Evolutionary conservation across 2,329 filamentous ascomycete species (phyloP).

Genomic region (Emericellopsis atlantica): DNA sequence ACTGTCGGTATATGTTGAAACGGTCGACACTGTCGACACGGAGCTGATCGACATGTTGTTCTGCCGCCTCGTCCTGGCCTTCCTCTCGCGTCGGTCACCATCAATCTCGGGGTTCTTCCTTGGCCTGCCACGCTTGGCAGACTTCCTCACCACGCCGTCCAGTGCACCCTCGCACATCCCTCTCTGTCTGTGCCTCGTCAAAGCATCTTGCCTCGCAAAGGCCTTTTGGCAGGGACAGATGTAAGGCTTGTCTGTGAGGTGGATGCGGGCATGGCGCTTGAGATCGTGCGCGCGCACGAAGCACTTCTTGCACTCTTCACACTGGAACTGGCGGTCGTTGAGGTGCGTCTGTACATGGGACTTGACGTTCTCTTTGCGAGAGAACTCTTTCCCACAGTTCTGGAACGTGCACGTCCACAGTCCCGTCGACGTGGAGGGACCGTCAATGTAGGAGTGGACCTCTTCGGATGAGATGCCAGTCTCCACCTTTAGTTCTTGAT

Average conservation of each 20-base stretch:
- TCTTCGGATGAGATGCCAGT: conserved; percentile 85
- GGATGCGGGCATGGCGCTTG: conserved; percentile 94
- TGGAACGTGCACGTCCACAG: conserved; percentile 71
- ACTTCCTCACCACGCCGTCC: conserved; percentile 56
- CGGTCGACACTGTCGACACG: conserved; percentile 39
- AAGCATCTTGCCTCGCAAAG: conserved; percentile 88
- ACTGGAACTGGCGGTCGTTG: conserved; percentile 89
- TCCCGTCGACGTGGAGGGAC: conserved; percentile 58
- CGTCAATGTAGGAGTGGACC: conserved; percentile 61
- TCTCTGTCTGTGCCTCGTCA: conserved; percentile 86
- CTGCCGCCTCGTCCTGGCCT: conserved; percentile 37
- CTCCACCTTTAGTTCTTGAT: conserved; percentile 36
- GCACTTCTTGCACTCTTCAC: conserved; percentile 85
- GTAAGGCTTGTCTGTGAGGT: conserved; percentile 91
- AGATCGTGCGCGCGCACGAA: conserved; percentile 96
- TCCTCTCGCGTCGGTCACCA: conserved; percentile 20
- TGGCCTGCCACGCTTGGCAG: conserved; percentile 50
- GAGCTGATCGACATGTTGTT: conserved; percentile 40
- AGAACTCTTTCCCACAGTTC: conserved; percentile 79
- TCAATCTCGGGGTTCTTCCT: conserved; percentile 49
- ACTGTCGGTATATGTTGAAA: conserved; percentile 44
- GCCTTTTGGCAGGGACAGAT: conserved; percentile 88
- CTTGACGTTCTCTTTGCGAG: conserved; percentile 98
- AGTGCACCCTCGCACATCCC: conserved; percentile 96
- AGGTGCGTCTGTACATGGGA: conserved; percentile 97